Evolutionary conservation across 2,329 filamentous ascomycete species (phyloP).

Genomic region (Fusarium transvaalense): DNA sequence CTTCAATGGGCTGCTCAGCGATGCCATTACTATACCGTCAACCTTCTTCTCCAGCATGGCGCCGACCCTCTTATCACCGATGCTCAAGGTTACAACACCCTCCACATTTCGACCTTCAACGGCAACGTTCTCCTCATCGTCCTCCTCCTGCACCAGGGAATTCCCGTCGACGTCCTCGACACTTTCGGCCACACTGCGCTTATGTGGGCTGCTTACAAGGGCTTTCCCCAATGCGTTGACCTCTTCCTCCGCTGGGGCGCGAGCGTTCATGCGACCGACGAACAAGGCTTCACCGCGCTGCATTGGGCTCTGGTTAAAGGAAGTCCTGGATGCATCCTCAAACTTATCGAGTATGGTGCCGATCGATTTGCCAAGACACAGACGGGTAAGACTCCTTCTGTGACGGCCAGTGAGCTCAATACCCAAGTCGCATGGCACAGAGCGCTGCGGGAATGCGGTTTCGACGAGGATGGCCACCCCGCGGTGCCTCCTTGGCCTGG

Average conservation of each 20-base stretch:
- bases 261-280: constrained; percentile 89
- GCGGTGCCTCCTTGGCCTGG: constrained; percentile 78
- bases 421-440: constrained; percentile 84
- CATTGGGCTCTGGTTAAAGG: constrained; percentile 98
- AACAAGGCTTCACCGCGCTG: constrained; percentile 92
- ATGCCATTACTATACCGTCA: constrained; percentile 96
- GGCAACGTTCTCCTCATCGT: constrained; percentile 92
- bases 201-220: constrained; percentile 99
- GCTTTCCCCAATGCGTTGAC: constrained; percentile 91
- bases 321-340: constrained; percentile 87
- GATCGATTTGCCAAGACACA: constrained; percentile 92
- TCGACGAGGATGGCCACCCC: constrained; percentile 80
- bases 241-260: constrained; percentile 95
- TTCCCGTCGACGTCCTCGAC: constrained; percentile 92
- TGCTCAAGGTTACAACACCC: constrained; percentile 95
- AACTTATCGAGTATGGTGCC: constrained; percentile 93
- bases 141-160: constrained; percentile 92
- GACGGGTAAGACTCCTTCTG: constrained; percentile 89
- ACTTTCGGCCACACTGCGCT: constrained; percentile 91
- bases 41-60: constrained; percentile 89
- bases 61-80: constrained; percentile 94
- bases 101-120: constrained; percentile 97
- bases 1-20: constrained; percentile 97
- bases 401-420: constrained; percentile 91
- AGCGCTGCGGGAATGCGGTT: constrained; percentile 86